These are phyloP conservation scores for Aspergillus jensenii DNA, from an alignment of 2,329 filamentous ascomycete genomes.

Conservation along the genomic window DNA sequence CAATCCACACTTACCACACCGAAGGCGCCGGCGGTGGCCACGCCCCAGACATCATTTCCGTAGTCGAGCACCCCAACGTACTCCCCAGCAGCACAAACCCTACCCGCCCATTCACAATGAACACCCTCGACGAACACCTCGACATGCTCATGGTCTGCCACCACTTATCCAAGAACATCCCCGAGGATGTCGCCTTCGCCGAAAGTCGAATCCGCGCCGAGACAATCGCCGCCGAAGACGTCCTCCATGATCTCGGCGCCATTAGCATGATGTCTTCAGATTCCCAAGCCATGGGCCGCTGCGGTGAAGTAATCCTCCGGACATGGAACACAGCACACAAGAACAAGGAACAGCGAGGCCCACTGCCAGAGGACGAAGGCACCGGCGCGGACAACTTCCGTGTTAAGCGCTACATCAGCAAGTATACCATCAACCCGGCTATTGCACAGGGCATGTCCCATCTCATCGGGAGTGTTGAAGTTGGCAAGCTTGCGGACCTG, in stretches of 20 bases:
- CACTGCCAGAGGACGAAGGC: slow-evolving; percentile 72
- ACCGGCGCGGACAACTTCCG: slow-evolving; percentile 84
- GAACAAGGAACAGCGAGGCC: slow-evolving; percentile 84
- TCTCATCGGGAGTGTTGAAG: slow-evolving; percentile 80
- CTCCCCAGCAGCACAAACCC: slow-evolving; percentile 90
- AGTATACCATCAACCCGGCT: slow-evolving; percentile 95
- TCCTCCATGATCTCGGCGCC: slow-evolving; percentile 89
- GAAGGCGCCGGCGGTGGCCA: slow-evolving; percentile 94
- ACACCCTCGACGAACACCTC: slow-evolving; percentile 93
- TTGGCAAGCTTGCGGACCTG: slow-evolving; percentile 86
- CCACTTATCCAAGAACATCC: slow-evolving; percentile 86
- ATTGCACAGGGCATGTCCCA: slow-evolving; percentile 88
- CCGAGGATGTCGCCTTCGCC: slow-evolving; percentile 93
- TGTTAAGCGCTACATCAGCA: slow-evolving; percentile 89
- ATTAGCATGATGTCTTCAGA: slow-evolving; percentile 98
- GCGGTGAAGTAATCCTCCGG: slow-evolving; percentile 86
- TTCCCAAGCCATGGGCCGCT: slow-evolving; percentile 94
- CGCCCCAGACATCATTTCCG: slow-evolving; percentile 91
- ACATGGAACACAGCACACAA: slow-evolving; percentile 98
- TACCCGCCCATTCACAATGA: slow-evolving; percentile 83
- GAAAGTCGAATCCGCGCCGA: slow-evolving; percentile 92
- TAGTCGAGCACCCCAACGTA: slow-evolving; percentile 85
- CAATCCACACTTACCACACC: slow-evolving; percentile 96
- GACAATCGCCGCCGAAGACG: slow-evolving; percentile 95
- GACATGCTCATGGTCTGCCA: slow-evolving; percentile 99